Base-by-base conservation (phyloP, 352 stramenopile genomes). In the Pythium scleroteichum region DNA sequence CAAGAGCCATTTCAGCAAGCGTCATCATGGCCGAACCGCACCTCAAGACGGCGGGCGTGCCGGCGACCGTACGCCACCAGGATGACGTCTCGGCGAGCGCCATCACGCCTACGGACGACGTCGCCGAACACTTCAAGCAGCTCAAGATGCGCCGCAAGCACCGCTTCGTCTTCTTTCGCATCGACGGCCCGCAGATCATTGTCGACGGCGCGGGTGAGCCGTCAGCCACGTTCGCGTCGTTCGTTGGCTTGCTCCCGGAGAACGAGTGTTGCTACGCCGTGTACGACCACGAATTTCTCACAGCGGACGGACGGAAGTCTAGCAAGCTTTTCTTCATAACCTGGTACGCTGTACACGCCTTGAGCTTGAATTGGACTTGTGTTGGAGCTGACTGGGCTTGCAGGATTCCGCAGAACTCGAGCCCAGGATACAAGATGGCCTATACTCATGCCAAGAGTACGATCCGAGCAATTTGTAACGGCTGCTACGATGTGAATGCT, bases 131-230 rank as follows among this genome's bases (percentile, higher is more conserved):
- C 59, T 96, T 95, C 65, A 88, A 91, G 66, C 79, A 88, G 68
- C 81, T 96, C 65, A 96, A 96, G 73, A 93, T 96, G 82, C 78
- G 82, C 4, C 84, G 87, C 69, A 87, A 92, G 66, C 83, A 92
- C 65, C 87, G 87, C 68, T 96, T 78, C 56, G 70, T 95, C 48
- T 56, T 96, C 42, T 91, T 92, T 66, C 79, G 81, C 59, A 95
- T 96, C 64, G 82, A 94, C 29, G 80, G 66, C 22, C 76, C 82
- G 32, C 70, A 85, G 29, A 78, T 96, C 44, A 61, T 84, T 3
- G 78, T 93, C 7, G 87, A 89, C 57, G 50, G 59, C 24, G 77
- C 73, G 20, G 79, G 79, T 7, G 69, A 79, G 33, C 82, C 81
- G 2, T 69, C 59, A 12, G 75, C 75, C 17, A 75, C 72, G 9